Evolutionary conservation across 2,329 filamentous ascomycete genomes (phyloP).

Genomic region (Parastagonospora nodorum): DNA sequence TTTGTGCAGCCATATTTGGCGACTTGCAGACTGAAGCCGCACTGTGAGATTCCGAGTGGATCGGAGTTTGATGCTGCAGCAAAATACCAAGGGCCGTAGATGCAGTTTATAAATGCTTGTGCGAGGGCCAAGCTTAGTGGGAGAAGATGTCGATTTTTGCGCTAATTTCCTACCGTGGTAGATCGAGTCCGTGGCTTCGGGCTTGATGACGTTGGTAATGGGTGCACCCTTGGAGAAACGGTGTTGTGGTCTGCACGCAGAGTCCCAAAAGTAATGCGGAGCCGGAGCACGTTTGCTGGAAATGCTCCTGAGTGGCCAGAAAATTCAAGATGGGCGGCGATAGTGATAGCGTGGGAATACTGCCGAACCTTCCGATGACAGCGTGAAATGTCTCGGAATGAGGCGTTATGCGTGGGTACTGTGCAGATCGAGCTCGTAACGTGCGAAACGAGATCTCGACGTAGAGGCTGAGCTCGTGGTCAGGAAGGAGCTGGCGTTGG

Average conservation of each 20-base stretch:
- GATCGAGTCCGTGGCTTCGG: neutral
- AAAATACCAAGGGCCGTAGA: slow-evolving; percentile 2
- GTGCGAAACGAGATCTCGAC: neutral
- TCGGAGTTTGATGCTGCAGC: neutral
- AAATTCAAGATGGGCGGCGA: slow-evolving; percentile 5
- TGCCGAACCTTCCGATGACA: slow-evolving; percentile 20
- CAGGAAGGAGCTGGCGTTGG: neutral
- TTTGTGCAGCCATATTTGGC: slow-evolving; percentile 34
- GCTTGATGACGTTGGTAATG: slow-evolving; percentile 10
- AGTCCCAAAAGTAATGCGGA: slow-evolving; percentile 16
- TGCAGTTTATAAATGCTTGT: slow-evolving; percentile 17
- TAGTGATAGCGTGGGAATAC: slow-evolving; percentile 12
- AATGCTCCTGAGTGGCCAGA: slow-evolving; percentile 22
- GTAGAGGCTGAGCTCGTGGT: neutral
- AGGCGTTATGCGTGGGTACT: neutral
- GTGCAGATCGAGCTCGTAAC: neutral
- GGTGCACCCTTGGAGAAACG: neutral
- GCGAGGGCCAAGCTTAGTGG: neutral
- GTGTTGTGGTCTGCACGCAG: neutral
- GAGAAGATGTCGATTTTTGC: neutral
- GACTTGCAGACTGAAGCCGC: slow-evolving; percentile 2
- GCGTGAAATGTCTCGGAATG: neutral
- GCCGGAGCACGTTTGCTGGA: slow-evolving; percentile 22
- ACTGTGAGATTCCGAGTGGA: neutral
- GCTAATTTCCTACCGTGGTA: neutral